Percentiles rank a stretch among this genome's conserved stretches.
Evolutionary conservation across 257 asterid species (phyloP).

Genomic region (Solanum verrucosum): DNA sequence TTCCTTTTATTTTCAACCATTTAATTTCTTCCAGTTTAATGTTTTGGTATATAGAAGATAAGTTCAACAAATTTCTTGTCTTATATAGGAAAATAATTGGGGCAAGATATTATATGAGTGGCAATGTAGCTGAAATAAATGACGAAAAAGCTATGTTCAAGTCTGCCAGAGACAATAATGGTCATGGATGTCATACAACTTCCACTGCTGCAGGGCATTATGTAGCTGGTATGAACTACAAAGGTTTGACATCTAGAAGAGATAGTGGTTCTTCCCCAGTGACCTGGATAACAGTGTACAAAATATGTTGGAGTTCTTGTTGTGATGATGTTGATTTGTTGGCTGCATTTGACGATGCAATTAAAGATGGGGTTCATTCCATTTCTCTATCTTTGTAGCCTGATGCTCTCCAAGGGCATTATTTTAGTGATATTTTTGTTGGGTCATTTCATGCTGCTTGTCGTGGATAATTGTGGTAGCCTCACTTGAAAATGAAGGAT

Average conservation of each 20-base stretch:
- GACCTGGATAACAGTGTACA: slow-evolving; percentile 85
- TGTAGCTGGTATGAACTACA: slow-evolving; percentile 55
- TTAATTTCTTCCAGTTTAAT: not conserved
- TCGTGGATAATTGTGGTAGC: slow-evolving; percentile 70
- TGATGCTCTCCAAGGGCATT: slow-evolving; percentile 70
- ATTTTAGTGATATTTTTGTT: slow-evolving; percentile 68
- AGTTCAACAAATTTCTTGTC: not conserved
- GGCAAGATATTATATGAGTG: slow-evolving; percentile 75
- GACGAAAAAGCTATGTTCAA: slow-evolving; percentile 20
- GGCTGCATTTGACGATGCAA: slow-evolving; percentile 93
- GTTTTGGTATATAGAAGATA: not conserved
- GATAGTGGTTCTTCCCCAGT: slow-evolving; percentile 94
- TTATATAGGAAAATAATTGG: slow-evolving; percentile 73
- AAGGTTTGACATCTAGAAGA: slow-evolving; percentile 75
- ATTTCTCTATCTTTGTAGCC: slow-evolving; percentile 78
- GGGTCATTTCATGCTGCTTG: slow-evolving; percentile 85
- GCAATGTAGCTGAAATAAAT: slow-evolving; percentile 72
- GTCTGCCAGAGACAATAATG: slow-evolving; percentile 77
- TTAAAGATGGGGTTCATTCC: slow-evolving; percentile 75
- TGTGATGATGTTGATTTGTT: slow-evolving; percentile 83
- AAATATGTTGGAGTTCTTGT: slow-evolving; percentile 75
- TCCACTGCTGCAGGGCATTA: slow-evolving; percentile 89
- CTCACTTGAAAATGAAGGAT: slow-evolving; percentile 77
- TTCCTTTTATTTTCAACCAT: slow-evolving; percentile 3
- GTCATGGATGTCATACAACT: slow-evolving; percentile 93